Conservation (phyloP, 345 rosid species). For the Raphanus raphanistrum region DNA sequence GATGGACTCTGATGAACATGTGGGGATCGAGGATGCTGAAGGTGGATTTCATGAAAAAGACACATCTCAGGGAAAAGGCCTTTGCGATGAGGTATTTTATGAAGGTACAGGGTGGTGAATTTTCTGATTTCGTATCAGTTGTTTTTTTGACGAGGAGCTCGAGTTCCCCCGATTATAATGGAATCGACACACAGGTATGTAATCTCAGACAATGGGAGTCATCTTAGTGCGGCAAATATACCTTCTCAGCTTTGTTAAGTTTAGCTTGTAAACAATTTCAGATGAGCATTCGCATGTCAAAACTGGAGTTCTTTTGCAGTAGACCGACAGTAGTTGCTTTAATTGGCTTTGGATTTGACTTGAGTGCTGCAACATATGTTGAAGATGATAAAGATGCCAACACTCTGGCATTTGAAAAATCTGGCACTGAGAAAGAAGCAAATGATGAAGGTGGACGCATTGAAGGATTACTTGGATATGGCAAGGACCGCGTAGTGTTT, state of each 20-base stretch:
- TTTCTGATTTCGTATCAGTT: slow-evolving; percentile 82
- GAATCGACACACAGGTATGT: slow-evolving; percentile 86
- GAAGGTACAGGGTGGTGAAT: slow-evolving; percentile 80
- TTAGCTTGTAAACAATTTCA: slow-evolving; percentile 45
- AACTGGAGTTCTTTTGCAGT: slow-evolving; percentile 91
- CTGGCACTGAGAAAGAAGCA: slow-evolving; percentile 56
- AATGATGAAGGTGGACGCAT: slow-evolving; percentile 68
- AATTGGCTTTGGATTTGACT: slow-evolving; percentile 87
- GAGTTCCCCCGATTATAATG: slow-evolving; percentile 78
- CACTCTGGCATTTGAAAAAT: slow-evolving; percentile 47
- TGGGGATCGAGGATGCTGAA: slow-evolving; percentile 56
- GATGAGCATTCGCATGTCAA: slow-evolving; percentile 98
- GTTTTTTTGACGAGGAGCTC: slow-evolving; percentile 70
- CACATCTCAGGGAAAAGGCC: slow-evolving; percentile 49
- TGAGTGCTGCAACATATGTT: slow-evolving; percentile 47
- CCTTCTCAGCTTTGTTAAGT: slow-evolving; percentile 40
- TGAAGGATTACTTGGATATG: slow-evolving; percentile 91
- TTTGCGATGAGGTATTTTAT: slow-evolving; percentile 73
- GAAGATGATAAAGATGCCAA: slow-evolving; percentile 39
- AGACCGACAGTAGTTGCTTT: slow-evolving; percentile 94
- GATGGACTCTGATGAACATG: slow-evolving; percentile 43
- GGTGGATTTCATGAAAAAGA: slow-evolving; percentile 50
- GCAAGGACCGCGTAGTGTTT: slow-evolving; percentile 92
- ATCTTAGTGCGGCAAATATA: slow-evolving; percentile 6
- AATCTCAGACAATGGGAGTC: slow-evolving; percentile 29